Base-by-base conservation (phyloP, 2,329 filamentous ascomycete genomes). In the Fusarium newnesense region DNA sequence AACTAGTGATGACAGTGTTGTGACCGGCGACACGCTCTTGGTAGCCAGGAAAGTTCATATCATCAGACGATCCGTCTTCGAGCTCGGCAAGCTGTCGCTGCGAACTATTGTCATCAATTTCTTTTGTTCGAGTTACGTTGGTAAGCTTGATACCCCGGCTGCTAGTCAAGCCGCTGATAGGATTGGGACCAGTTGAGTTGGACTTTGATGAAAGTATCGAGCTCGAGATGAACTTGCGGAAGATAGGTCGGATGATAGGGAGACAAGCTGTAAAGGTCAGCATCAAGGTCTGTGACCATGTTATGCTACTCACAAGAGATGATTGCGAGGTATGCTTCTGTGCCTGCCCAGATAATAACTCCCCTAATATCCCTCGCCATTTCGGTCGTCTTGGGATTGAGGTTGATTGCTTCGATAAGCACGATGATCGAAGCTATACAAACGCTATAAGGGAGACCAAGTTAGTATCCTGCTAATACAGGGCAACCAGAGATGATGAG, bases 321-420 rank as follows among this genome's bases (percentile, higher is more conserved):
- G 28, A 72, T 72, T 36, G 69, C 69, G 3, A 72, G 24, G 26
- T 72, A 53, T 6, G 69, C 52, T 50, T 72, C 69, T 15, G 36
- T 49, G 19, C 69, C 69, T 34, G 69, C 69, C 69, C 69, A 72
- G 28, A 72, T 69, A 4, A 72, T 69, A 15, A 72, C 69, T 46
- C 69, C 69, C 53, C 19, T 65, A 4, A 72, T 72, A 21, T 72
- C 64, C 32, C 34, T 65, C 9, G 69, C 69, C 64, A 72, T 69
- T 7, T 72, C 69, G 2, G 69, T 69, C 15, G 69, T 72, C 2
- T 43, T 72, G 16, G 69, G 59, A 43, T 67, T 6, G 13, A 72
- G 50, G 18, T 30, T 72, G 59, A 60, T 60, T 50, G 69, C 69
- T 39, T 72, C 69, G 3, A 69, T 53, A 26, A 72, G 64, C 10